Evolutionary conservation across 192 early-diverging fungal species (phyloP), one percentile per base, ranked within the genome.

Genomic region (Thamnidium elegans): DNA sequence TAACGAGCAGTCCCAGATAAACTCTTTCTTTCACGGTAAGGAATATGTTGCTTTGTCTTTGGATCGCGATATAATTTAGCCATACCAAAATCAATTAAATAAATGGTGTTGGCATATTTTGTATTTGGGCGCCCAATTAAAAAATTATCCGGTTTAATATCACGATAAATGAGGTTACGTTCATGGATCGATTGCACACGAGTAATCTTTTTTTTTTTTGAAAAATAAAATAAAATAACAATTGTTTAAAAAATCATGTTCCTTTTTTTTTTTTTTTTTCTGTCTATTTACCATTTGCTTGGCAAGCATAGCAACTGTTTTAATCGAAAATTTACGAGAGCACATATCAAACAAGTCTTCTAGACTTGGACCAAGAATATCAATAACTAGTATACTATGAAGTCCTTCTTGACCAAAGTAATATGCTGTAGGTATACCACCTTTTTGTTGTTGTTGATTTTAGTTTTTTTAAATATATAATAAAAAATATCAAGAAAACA

Each of bases 61-160:
- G 94, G 94, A 77, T 98, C 96, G 39, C 94, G 86, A 68, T 96
- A 98, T 73, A 94, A 87, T 78, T 98, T 98, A 45, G 94, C 96
- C 94, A 98, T 95, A 63, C 96, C 96, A 84, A 97, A 97, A 81
- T 98, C 96, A 65, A 98, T 89, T 66, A 98, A 83, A 70, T 90
- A 91, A 21, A 98, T 84, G 72, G 79, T 77, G 63, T 84, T 89
- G 50, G 78, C 81, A 26, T 75, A 74, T 62, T 81, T 78, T 15
- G 83, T 84, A 53, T 76, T 71, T 1, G 89, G 86, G 20, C 84
- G 82, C 36, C 96, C 96, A 63, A 96, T 89, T 67, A 98, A 76
- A 71, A 98, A 98, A 83, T 98, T 98, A 75, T 98, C 96, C 45
- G 96, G 96, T 74, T 98, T 98, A 75, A 98, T 96, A 77, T 98